Evolutionary conservation across 768 basidiomycete genomes (phyloP).

Genomic region (Heimioporus sp.): DNA sequence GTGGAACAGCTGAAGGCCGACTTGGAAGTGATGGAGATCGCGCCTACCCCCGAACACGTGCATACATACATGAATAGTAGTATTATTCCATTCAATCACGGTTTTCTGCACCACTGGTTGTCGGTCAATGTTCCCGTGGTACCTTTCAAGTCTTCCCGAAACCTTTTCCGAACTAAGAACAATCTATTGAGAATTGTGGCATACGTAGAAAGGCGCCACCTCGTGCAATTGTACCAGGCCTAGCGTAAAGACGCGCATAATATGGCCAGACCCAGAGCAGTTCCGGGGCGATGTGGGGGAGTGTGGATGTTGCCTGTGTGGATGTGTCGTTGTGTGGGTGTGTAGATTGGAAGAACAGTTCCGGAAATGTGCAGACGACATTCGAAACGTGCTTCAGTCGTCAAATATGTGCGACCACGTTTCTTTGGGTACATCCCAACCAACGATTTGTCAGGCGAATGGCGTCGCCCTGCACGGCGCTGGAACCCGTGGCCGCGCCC

Average conservation of each 20-base stretch:
- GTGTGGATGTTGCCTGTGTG: conserved; percentile 9
- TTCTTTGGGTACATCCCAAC: neutral
- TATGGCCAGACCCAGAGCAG: conserved; percentile 77
- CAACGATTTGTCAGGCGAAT: conserved; percentile 57
- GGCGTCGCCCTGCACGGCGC: conserved; percentile 47
- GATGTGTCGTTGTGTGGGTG: neutral
- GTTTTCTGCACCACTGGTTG: conserved; percentile 38
- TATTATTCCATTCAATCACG: conserved; percentile 34
- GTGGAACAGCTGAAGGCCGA: conserved; percentile 42
- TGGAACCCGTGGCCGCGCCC: conserved; percentile 69
- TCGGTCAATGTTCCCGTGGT: conserved; percentile 13
- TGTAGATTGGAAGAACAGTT: conserved; percentile 78
- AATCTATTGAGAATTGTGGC: conserved; percentile 6
- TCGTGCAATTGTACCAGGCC: conserved; percentile 1
- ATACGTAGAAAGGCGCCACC: conserved; percentile 19
- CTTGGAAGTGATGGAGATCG: conserved; percentile 42
- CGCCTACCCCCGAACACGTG: conserved; percentile 39
- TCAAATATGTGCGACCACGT: conserved; percentile 44
- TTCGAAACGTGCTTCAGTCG: conserved; percentile 55
- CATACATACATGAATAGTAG: conserved; percentile 38
- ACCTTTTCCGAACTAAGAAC: conserved; percentile 14
- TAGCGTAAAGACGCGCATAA: too few relatives aligned
- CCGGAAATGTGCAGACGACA: conserved; percentile 55
- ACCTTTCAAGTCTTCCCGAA: too few relatives aligned
- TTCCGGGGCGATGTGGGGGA: conserved; percentile 75